Evolutionary conservation across 192 early-diverging fungal genomes (phyloP), one percentile per base, ranked within the genome.

Genomic region (Gryganskiella cystojenkinii): DNA sequence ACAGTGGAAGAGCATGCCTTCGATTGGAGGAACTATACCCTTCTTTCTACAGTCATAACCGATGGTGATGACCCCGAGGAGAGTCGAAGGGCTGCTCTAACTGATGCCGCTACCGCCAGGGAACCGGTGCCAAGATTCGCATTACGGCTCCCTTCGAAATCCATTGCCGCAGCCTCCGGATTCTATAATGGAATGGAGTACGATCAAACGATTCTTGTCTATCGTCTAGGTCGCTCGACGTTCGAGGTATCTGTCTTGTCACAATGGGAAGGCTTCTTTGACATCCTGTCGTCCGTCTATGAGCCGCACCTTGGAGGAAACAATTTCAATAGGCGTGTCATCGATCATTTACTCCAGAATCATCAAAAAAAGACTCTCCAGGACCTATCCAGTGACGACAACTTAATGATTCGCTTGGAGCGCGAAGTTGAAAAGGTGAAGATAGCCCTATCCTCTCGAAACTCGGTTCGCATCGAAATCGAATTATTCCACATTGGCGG

Each of bases 271-370:
- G 91, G 91, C 70, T 86, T 91, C 63, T 95, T 91, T 73, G 90
- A 92, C 69, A 91, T 92, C 22, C 72, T 92, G 58, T 87, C 93
- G 13, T 93, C 91, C 71, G 86, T 87, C 66, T 91, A 91, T 62
- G 92, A 94, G 86, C 92, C 90, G 42, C 88, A 92, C 63, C 80
- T 92, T 58, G 93, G 93, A 50, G 93, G 93, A 70, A 92, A 94
- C 80, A 91, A 94, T 81, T 94, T 94, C 78, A 92, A 94, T 86
- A 87, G 92, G 87, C 86, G 92, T 68, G 71, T 95, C 66, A 89
- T 95, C 64, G 89, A 92, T 53, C 89, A 95, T 90, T 91, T 95
- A 85, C 88, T 85, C 71, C 87, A 89, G 87, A 82, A 87, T 34
- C 93, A 85, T 88, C 90, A 94, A 83, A 91, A 91, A 86, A 93